Evolutionary conservation across 805 yeast genomes (phyloP).

Genomic region (Tetrapisispora phaffii): DNA sequence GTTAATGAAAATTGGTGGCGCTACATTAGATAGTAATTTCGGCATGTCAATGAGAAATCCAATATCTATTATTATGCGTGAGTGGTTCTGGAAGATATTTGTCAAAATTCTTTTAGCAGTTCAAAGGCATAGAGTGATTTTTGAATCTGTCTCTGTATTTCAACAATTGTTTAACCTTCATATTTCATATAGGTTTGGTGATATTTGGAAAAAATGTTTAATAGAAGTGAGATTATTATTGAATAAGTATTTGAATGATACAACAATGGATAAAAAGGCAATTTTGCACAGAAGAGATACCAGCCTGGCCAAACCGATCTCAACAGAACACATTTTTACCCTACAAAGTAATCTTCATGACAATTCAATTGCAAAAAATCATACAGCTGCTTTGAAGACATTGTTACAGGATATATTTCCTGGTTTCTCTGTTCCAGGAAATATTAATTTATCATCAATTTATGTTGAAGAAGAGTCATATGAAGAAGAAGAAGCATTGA

Average conservation of each 20-base stretch:
- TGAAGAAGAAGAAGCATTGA: slow-evolving; percentile 52
- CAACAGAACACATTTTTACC: slow-evolving; percentile 11
- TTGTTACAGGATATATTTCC: slow-evolving; percentile 59
- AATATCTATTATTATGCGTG: slow-evolving; percentile 49
- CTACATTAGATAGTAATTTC: slow-evolving; percentile 18
- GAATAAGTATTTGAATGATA: slow-evolving; percentile 17
- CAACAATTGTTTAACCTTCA: slow-evolving; percentile 18
- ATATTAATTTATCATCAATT: slow-evolving; percentile 31
- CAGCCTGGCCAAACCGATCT: background rate
- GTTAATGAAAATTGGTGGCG: slow-evolving; percentile 25
- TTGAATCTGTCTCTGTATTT: slow-evolving; percentile 40
- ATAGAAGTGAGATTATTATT: slow-evolving; percentile 19
- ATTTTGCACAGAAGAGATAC: background rate
- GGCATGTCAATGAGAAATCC: slow-evolving; percentile 38
- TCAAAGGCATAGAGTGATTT: slow-evolving; percentile 60
- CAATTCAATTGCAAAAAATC: slow-evolving; percentile 21
- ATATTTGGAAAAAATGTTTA: slow-evolving; percentile 39
- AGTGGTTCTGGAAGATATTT: slow-evolving; percentile 64
- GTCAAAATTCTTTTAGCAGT: slow-evolving; percentile 50
- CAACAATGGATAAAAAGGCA: slow-evolving; percentile 4
- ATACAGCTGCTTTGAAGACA: slow-evolving; percentile 34
- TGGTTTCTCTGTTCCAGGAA: slow-evolving; percentile 40
- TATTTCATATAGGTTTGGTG: slow-evolving; percentile 30
- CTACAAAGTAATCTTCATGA: slow-evolving; percentile 24
- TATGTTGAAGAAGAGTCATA: slow-evolving; percentile 54